Base-by-base conservation (phyloP, 2,329 filamentous ascomycete genomes). In the Claviceps capensis region DNA sequence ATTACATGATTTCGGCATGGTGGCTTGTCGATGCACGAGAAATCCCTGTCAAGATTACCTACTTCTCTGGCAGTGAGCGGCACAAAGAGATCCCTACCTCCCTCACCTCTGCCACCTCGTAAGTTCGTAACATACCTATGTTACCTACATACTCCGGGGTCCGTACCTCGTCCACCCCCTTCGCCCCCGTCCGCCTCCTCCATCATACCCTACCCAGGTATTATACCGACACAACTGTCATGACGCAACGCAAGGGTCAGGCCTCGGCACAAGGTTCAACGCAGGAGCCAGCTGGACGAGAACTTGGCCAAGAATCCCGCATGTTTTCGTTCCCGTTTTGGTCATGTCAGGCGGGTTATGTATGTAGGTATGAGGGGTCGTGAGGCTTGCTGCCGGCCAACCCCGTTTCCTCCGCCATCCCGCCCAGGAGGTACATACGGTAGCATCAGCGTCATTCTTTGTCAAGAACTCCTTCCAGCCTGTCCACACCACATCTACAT, bases 171-270 rank as follows among this genome's bases (percentile, higher is more conserved):
- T 22, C 41, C 41, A 26, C 42, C 22, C 16, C 5, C 19, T 34
- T 34, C 9, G 30, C 30, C 30, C 30, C 9, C 30, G 30, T 34
- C 30, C 30, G 30, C 30, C 30, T 22, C 14, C 30, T 49, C 14
- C 36, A 16, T 41, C 43, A 30, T 40, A 14, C 37, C 16, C 22
- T 6, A 22, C 22, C 22, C 2, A 19, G n/a, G n/a, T 22, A 19
- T 23, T 11, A 23, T 38, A 42, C 43, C 43, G 43, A 45, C 30
- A n/a, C 23, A 45, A 45, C 23, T 8, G 16, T n/a, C 48, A 43
- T 53, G 47, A 53, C 52, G 51, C 47, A 40, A 26, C 37, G 37
- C 47, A 40, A 30, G 36, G 45, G 45, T 47, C 45, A 47, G 45
- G 42, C 22, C 42, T 44, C 42, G 23, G 44, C 44, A 46, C 46